Conservation (phyloP, 177 flowering plant genomes). For the Telopea speciosissima region DNA sequence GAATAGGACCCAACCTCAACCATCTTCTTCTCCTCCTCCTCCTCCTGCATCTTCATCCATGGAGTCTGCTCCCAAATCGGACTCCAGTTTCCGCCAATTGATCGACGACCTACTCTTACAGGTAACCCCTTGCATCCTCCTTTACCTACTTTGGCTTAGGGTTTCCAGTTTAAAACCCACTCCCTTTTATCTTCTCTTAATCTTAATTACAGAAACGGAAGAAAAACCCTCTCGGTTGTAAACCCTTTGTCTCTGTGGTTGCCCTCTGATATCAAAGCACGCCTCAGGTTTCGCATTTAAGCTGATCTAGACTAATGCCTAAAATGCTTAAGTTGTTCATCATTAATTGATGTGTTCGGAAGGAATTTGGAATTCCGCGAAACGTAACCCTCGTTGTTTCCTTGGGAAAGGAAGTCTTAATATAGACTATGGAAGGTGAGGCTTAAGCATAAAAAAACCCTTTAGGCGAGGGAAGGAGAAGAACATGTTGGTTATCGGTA, state of each 20-base stretch:
- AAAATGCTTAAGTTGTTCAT: too few relatives aligned
- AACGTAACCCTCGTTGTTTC: too few relatives aligned
- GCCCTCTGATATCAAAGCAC: too few relatives aligned
- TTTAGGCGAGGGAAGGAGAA: not conserved
- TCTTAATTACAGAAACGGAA: too few relatives aligned
- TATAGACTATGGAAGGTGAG: not conserved
- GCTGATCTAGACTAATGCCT: too few relatives aligned
- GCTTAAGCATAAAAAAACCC: not conserved
- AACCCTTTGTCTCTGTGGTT: too few relatives aligned
- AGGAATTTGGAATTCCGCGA: too few relatives aligned
- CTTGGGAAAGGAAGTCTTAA: not conserved
- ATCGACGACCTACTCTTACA: slow-evolving; percentile 46
- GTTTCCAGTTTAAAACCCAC: not conserved
- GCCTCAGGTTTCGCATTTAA: too few relatives aligned
- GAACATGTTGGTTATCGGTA: too few relatives aligned
- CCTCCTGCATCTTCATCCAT: not conserved
- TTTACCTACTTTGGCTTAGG: not conserved
- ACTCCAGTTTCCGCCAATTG: slow-evolving; percentile 5
- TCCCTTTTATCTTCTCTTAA: too few relatives aligned
- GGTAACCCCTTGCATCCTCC: slow-evolving; percentile 23
- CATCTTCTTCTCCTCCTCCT: not conserved
- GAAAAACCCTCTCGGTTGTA: too few relatives aligned
- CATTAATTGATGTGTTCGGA: too few relatives aligned
- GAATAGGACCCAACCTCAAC: slow-evolving; percentile 15
- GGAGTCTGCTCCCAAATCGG: not conserved